Evolutionary conservation across 768 basidiomycete species (phyloP).

Genomic region (Asterophora parasitica): DNA sequence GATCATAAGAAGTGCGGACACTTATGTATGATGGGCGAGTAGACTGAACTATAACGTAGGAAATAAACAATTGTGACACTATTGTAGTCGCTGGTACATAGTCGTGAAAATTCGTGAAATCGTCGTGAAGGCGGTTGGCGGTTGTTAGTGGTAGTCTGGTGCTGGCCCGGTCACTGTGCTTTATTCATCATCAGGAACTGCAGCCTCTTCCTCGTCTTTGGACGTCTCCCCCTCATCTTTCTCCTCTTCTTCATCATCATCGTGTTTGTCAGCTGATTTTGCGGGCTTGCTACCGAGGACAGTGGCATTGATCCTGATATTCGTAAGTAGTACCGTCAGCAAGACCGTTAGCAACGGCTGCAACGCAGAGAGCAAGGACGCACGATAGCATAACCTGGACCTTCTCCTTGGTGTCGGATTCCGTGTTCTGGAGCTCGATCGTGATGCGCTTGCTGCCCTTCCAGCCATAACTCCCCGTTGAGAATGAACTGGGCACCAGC

Average conservation of each 20-base stretch:
- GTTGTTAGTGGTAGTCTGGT: too few species aligned
- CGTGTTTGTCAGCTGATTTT: conserved; percentile 32
- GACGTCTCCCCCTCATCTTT: conserved; percentile 18
- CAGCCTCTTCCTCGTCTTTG: conserved; percentile 16
- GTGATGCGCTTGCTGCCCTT: conserved; percentile 67
- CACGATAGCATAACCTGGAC: conserved; percentile 74
- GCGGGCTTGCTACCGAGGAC: conserved; percentile 66
- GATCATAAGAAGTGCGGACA: too few species aligned
- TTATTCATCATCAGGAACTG: conserved; percentile 19
- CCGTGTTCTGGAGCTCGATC: conserved; percentile 54
- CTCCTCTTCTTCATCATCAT: conserved; percentile 23
- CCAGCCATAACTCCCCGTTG: conserved; percentile 82
- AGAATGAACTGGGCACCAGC: conserved; percentile 55
- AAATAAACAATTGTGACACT: too few species aligned
- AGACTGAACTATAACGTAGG: too few species aligned
- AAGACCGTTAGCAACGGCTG: neutral
- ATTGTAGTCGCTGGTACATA: too few species aligned
- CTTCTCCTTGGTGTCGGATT: conserved; percentile 51
- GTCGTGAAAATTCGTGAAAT: too few species aligned
- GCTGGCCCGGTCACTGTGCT: too few species aligned
- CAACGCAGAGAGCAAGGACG: conserved; percentile 29
- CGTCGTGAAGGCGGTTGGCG: too few species aligned
- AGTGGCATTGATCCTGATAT: conserved; percentile 65
- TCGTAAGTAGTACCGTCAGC: conserved; percentile 4
- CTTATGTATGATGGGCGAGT: too few species aligned